Percentiles rank a stretch among this genome's conserved stretches.
Conservation (phyloP, 768 basidiomycete species). For the Pholiota conissans region DNA sequence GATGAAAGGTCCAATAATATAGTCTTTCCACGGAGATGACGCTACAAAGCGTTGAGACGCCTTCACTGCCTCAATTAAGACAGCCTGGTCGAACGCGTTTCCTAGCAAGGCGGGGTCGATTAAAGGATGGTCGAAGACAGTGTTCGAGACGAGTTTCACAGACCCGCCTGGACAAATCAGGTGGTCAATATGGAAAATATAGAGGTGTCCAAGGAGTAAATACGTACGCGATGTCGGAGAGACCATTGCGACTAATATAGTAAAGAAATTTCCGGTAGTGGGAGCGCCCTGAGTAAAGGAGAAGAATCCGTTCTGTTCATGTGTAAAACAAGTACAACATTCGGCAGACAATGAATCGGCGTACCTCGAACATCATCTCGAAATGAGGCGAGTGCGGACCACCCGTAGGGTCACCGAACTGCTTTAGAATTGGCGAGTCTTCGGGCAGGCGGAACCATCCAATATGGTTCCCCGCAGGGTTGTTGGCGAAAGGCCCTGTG, state of each 20-base stretch:
- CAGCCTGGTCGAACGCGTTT: conserved; percentile 24
- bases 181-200: conserved; percentile 1
- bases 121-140: conserved; percentile 40
- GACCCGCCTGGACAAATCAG: conserved; percentile 13
- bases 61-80: conserved; percentile 23
- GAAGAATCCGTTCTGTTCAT: conserved; percentile 8
- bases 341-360: no score
- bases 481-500: background rate
- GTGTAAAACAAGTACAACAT: background rate
- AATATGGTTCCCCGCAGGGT: conserved; percentile 8
- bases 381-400: conserved; percentile 14
- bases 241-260: conserved; percentile 11
- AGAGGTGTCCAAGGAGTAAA: background rate
- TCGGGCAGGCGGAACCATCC: conserved; percentile 12
- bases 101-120: conserved; percentile 49
- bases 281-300: conserved; percentile 5
- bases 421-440: conserved; percentile 4
- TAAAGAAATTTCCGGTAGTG: conserved; percentile 22
- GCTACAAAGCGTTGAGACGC: conserved; percentile 19
- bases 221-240: conserved; percentile 10
- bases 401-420: conserved; percentile 8
- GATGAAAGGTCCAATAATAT: conserved; percentile 19
- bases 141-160: conserved; percentile 34
- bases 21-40: conserved; percentile 26
- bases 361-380: conserved; percentile 13